Evolutionary conservation across 768 basidiomycete genomes (phyloP).

Genomic region (Mycena crocata): DNA sequence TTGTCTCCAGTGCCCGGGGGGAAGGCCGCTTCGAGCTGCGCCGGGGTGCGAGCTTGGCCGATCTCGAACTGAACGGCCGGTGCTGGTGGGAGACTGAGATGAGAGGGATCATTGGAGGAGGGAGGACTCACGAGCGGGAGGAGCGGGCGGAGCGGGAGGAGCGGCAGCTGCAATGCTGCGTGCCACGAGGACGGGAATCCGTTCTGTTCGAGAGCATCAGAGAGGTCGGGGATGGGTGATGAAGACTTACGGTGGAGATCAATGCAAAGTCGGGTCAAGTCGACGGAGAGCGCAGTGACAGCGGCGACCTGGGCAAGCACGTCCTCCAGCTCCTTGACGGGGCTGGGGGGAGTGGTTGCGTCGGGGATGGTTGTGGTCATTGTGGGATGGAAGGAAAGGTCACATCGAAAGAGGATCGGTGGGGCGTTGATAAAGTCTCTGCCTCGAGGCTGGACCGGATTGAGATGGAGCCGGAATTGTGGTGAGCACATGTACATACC

Average conservation of each 20-base stretch:
- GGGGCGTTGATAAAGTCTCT: background rate
- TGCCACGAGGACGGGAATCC: background rate
- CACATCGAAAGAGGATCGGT: background rate
- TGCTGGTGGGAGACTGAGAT: background rate
- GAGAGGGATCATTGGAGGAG: background rate
- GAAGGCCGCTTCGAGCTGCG: background rate
- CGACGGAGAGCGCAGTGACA: background rate
- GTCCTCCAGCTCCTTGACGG: conserved; percentile 11
- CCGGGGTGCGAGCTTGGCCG: background rate
- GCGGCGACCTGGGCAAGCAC: background rate
- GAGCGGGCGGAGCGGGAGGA: too few species aligned
- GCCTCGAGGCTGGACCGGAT: background rate
- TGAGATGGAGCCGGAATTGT: too few species aligned
- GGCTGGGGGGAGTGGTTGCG: background rate
- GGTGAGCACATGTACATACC: too few species aligned
- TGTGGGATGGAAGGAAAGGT: background rate
- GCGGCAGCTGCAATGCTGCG: background rate
- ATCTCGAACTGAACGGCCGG: background rate
- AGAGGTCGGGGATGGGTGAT: background rate
- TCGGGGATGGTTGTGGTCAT: background rate
- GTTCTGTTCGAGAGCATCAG: background rate
- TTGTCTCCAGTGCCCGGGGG: background rate
- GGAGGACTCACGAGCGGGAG: background rate
- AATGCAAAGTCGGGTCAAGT: conserved; percentile 13
- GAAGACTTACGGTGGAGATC: background rate